phyloP scores from a whole-genome alignment of 2,329 filamentous ascomycete species.

The Myriosclerotinia duriaeana region DNA sequence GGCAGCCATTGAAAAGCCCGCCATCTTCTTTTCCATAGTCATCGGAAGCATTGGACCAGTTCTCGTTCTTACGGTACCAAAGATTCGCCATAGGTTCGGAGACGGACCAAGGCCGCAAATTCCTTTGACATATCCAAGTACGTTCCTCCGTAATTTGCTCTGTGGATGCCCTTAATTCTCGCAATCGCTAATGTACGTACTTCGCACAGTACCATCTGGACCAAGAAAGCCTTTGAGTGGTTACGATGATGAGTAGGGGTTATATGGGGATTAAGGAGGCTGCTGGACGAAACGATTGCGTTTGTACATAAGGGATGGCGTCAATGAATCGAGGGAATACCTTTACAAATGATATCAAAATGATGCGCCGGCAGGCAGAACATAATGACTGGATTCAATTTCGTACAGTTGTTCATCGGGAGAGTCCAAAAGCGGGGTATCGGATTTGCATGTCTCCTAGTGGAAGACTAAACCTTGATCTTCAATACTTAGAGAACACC shows the following conservation, averaged over 20 bases:
- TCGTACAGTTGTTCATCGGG: background rate
- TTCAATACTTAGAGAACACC: background rate
- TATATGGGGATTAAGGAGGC: background rate
- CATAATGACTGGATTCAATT: background rate
- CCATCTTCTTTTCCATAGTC: slow-evolving; percentile 83
- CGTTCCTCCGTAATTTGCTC: slow-evolving; percentile 43
- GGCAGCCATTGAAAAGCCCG: slow-evolving; percentile 83
- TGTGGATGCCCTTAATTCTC: background rate
- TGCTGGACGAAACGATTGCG: slow-evolving; percentile 10
- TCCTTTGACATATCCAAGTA: slow-evolving; percentile 91
- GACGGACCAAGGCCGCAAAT: slow-evolving; percentile 71
- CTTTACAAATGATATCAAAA: slow-evolving; percentile 14
- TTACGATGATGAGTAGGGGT: slow-evolving; percentile 53
- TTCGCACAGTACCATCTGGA: slow-evolving; percentile 52
- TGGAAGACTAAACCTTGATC: slow-evolving; percentile 8
- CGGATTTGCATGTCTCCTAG: background rate
- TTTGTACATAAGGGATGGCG: slow-evolving; percentile 21
- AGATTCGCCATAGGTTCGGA: slow-evolving; percentile 69
- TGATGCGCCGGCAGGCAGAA: background rate
- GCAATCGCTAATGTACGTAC: slow-evolving; percentile 30
- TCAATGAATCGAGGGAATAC: slow-evolving; percentile 20
- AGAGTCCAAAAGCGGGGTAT: background rate
- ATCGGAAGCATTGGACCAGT: slow-evolving; percentile 73
- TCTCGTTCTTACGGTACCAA: slow-evolving; percentile 68
- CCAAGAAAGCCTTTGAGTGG: slow-evolving; percentile 60